A percentile compares a stretch with the other conserved stretches of the same genome.
Evolutionary conservation across 306 rosid genomes (phyloP).

Genomic region (Glycine latifolia): DNA sequence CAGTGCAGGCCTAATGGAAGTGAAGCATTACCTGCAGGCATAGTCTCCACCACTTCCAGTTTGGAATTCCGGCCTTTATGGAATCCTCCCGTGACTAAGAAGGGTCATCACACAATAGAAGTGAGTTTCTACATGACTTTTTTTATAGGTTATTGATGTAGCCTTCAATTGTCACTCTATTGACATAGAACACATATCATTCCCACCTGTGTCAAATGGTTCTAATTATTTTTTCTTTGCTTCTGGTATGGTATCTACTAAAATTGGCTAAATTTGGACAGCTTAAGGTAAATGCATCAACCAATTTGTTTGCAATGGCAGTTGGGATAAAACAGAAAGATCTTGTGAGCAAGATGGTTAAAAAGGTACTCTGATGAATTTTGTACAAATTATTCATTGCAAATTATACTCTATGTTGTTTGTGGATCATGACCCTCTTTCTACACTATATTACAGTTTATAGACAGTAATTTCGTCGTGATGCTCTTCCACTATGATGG

Average conservation of each 20-base stretch:
- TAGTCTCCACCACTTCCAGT: constrained; percentile 67
- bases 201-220: neutral
- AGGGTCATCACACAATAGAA: neutral
- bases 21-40: constrained; percentile 79
- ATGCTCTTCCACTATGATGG: constrained; percentile 97
- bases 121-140: constrained; percentile 34
- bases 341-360: constrained; percentile 78
- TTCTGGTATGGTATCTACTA: constrained; percentile 31
- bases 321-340: constrained; percentile 83
- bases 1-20: constrained; percentile 77
- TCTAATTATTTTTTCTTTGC: neutral
- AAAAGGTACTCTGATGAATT: constrained; percentile 63
- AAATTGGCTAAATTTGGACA: constrained; percentile 42
- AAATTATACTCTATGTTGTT: constrained; percentile 13
- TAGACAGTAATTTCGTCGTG: constrained; percentile 67
- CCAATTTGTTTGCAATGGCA: constrained; percentile 70
- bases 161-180: neutral
- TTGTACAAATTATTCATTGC: neutral
- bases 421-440: constrained; percentile 32
- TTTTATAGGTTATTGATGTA: neutral
- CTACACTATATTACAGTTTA: constrained; percentile 61
- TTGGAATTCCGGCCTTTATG: constrained; percentile 73
- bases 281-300: constrained; percentile 50
- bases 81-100: constrained; percentile 46
- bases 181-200: neutral